Evolutionary conservation across 345 rosid genomes (phyloP), one percentile per base, ranked within the genome.

Genomic region (Clarkia xantiana): DNA sequence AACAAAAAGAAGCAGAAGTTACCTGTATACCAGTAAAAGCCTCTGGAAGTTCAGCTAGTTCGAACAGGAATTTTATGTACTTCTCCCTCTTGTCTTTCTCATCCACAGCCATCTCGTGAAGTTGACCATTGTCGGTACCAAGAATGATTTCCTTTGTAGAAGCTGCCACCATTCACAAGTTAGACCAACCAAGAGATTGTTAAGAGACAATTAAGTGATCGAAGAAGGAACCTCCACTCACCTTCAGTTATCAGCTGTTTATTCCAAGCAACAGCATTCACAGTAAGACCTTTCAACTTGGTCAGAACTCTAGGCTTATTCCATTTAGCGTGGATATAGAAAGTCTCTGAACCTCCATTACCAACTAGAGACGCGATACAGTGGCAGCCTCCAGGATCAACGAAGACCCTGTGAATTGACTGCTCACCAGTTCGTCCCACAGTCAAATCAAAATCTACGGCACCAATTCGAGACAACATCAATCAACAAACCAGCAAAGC

Each of bases 71-170:
- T 60, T 84, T 91, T 44, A 87, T 62, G 67, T 86, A 80, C 59
- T 91, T 91, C 75, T 91, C 98, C 62, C 73, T 82, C 71, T 86
- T 91, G 65, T 91, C 98, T 72, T 84, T 91, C 74, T 91, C 96
- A 59, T 91, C 98, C 42, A 91, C 96, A 41, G 94, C 72, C 65
- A 91, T 74, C 72, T 87, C 98, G 70, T 71, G 69, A 25, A 91
- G 80, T 69, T 91, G 96, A 51, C 98, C 98, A 62, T 76, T 78
- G 7, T 91, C 90, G 9, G 91, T 91, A 12, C 98, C 95, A 1
- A 91, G 71, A 61, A 91, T 74, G 64, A 87, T 74, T 74, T 91
- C 98, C 72, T 74, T 86, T 13, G 98, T 86, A 9, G 95, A 81
- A 69, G 70, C 96, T 91, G 75, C 59, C 12, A 23, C 38, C 19